Evolutionary conservation across 306 rosid genomes (phyloP), one percentile per base, ranked within the genome.

Genomic region (Dalbergia cochinchinensis): DNA sequence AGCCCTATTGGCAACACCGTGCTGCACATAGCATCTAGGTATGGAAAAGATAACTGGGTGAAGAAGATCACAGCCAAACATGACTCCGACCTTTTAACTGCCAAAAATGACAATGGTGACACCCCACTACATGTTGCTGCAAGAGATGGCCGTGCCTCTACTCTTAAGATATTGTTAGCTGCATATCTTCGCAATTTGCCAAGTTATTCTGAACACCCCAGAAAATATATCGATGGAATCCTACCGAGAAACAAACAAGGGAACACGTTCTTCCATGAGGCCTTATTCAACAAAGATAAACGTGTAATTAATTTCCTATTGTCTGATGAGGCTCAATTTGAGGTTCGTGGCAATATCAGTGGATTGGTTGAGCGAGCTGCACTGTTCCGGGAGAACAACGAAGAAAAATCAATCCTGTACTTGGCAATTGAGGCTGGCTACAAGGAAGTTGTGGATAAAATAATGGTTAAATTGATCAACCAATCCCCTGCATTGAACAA

Each of bases 201-300:
- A 64, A 6, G 3, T 9, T 5, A 1, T 8, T 5, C 4, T 7
- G 51, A 45, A 45, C 0, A 10, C 51, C 31, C 33, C 20, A 8
- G 1, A 6, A 5, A 7, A 31, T n/a, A n/a, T 55, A 0, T 3
- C 1, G 1, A 3, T 0, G 65, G 22, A 2, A 60, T 60, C 15
- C 1, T 60, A 4, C 8, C 5, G 4, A 8, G 11, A 5, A 22
- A 60, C 15, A 7, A 20, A 1, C 59, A 26, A 22, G 59, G 59
- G 3, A 69, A 69, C 8, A 47, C 20, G 33, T n/a, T 69, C 42
- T 14, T 69, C 13, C 74, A 47, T 19, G 74, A 48, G 41, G 78
- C 78, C 68, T 58, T 57, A 15, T 3, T 3, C 3, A 3, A 20
- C 5, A 2, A n/a, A 9, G 48, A 11, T 11, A 5, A 34, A 10